Conservation (phyloP, 1,139 yeast genomes). For the Meyerozyma carpophila region DNA sequence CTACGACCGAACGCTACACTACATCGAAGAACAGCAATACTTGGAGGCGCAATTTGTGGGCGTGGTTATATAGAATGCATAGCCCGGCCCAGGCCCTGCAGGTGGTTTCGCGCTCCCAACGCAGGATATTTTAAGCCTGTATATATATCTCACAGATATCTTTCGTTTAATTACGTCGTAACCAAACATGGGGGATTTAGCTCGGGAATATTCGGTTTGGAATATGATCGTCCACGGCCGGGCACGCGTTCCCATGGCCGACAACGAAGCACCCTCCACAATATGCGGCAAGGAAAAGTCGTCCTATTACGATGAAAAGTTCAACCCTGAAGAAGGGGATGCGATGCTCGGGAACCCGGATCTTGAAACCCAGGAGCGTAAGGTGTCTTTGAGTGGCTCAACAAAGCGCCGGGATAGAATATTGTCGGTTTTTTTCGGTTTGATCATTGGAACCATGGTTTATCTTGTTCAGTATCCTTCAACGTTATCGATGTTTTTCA, state of each 20-base stretch:
- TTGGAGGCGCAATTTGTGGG: constrained; percentile 58
- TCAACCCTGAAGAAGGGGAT: not conserved
- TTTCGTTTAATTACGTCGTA: not conserved
- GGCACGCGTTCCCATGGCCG: not conserved
- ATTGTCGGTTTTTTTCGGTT: not conserved
- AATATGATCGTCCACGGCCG: constrained; percentile 15
- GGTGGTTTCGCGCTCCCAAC: not conserved
- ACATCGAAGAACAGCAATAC: constrained; percentile 60
- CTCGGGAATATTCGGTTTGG: constrained; percentile 16
- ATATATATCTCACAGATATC: not conserved
- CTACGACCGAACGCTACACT: constrained; percentile 63
- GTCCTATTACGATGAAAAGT: not conserved
- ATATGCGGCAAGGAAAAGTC: not conserved
- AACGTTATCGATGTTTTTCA: not conserved
- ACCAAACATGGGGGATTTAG: constrained; percentile 7
- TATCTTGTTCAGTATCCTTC: not conserved
- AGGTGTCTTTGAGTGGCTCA: not conserved
- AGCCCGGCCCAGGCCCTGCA: not conserved
- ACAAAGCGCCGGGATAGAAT: not conserved
- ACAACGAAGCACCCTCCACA: not conserved
- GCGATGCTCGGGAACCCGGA: not conserved
- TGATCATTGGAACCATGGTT: not conserved
- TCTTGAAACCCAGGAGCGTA: not conserved
- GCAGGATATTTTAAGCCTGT: not conserved
- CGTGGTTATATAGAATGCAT: constrained; percentile 14